Evolutionary conservation across 345 rosid genomes (phyloP).

Genomic region (Heritiera littoralis): DNA sequence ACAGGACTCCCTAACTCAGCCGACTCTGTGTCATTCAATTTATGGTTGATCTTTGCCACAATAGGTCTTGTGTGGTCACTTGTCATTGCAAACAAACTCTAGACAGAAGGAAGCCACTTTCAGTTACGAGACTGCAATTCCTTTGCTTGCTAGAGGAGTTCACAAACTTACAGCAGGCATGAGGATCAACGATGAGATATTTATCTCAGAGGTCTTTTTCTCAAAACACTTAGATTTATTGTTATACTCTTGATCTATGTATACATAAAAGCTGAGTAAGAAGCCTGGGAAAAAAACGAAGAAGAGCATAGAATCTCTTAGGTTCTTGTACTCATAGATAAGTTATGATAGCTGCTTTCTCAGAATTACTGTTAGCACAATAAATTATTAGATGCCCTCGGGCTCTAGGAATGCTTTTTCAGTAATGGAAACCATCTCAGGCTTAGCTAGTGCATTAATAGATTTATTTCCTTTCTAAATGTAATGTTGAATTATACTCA

Average conservation of each 20-base stretch:
- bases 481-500: neutral
- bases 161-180: constrained; percentile 30
- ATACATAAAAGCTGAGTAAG: constrained; percentile 44
- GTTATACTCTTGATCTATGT: constrained; percentile 37
- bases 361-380: constrained; percentile 46
- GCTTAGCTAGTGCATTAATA: constrained; percentile 28
- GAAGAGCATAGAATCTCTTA: constrained; percentile 48
- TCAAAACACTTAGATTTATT: constrained; percentile 35
- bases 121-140: constrained; percentile 30
- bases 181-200: constrained; percentile 33
- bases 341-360: constrained; percentile 41
- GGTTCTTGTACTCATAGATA: constrained; percentile 58
- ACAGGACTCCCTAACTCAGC: constrained; percentile 82
- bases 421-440: constrained; percentile 27
- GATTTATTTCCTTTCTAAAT: neutral
- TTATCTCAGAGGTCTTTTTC: constrained; percentile 31
- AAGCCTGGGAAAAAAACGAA: constrained; percentile 35
- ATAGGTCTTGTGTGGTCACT: constrained; percentile 44
- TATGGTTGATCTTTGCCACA: constrained; percentile 43
- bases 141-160: constrained; percentile 34
- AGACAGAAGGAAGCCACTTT: constrained; percentile 22
- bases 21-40: constrained; percentile 40
- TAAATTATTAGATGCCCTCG: constrained; percentile 39
- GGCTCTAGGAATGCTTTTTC: constrained; percentile 31
- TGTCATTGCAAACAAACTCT: constrained; percentile 44